Evolutionary conservation across 345 rosid genomes (phyloP), one percentile per base, ranked within the genome.

Genomic region (Arabidopsis suecica): DNA sequence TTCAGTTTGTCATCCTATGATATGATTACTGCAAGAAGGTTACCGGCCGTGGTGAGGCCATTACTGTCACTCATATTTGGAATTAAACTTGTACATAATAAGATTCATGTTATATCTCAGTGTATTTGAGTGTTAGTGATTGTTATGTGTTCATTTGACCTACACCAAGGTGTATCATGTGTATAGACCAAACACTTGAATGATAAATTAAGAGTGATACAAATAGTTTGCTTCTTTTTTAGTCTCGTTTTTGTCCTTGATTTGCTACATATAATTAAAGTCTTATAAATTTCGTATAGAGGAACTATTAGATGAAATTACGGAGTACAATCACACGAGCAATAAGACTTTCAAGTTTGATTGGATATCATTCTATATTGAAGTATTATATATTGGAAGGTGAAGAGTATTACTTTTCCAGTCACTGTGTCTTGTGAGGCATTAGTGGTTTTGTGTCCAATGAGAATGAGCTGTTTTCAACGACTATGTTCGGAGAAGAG

Each of bases 341-440:
- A 8, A 40, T 41, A 63, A 38, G 64, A 11, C 9, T 6, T 32
- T 63, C 1, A 13, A 53, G 55, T 2, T 73, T 53, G 40, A 41
- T 7, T 41, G 70, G 1, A 0, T 20, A 8, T 30, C 62, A 51
- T 37, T 53, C 16, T 53, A 12, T 41, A 30, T 51, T 72, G 50
- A 73, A 42, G 18, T 45, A 59, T 34, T 47, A 45, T 47, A 45
- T 58, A 47, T 45, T 32, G 51, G 22, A 34, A 33, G 57, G 56
- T 71, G 47, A 59, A 56, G 22, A n/a, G 33, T 20, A n/a, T 57
- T 11, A 41, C 28, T 2, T 68, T 38, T 47, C 47, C 28, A 3
- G 79, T 75, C 63, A 76, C 70, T 3, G 73, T 41, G 69, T 69
- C 20, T 61, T 69, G 32, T 76, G 47, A 51, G n/a, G 40, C 68